These are phyloP conservation scores for Boletus rex-veris DNA, from an alignment of 768 basidiomycete genomes.

Conservation along the genomic window DNA sequence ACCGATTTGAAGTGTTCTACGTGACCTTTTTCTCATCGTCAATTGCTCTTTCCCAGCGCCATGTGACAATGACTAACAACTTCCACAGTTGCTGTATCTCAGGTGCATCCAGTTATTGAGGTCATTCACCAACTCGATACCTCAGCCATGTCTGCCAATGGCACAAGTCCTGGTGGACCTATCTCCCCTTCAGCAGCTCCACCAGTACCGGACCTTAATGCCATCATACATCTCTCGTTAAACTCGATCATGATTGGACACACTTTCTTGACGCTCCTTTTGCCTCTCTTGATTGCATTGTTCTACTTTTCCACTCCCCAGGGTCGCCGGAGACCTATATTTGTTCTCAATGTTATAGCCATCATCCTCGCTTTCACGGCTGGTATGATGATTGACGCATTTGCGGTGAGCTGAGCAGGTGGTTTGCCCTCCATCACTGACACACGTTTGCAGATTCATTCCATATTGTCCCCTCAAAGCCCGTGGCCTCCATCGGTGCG, in stretches of 20 bases:
- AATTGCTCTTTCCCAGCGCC: not conserved
- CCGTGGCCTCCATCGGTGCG: constrained; percentile 23
- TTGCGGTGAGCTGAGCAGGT: constrained; percentile 13
- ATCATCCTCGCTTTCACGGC: constrained; percentile 21
- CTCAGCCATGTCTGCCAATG: constrained; percentile 14
- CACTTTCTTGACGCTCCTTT: constrained; percentile 29
- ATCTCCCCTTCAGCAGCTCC: not conserved
- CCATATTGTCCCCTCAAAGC: constrained; percentile 21
- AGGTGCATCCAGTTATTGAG: not conserved
- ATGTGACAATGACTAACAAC: not conserved
- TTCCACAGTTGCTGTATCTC: not conserved
- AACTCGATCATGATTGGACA: constrained; percentile 29
- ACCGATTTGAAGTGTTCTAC: not conserved
- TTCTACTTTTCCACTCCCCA: constrained; percentile 29
- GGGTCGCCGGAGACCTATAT: constrained; percentile 26
- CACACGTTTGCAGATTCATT: constrained; percentile 21
- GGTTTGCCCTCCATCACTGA: not conserved
- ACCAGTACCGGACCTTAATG: not conserved
- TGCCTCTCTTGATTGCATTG: constrained; percentile 29
- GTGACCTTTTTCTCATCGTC: not conserved
- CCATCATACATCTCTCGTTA: constrained; percentile 20
- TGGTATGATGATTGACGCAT: constrained; percentile 20
- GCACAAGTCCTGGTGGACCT: constrained; percentile 6
- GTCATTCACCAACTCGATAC: not conserved
- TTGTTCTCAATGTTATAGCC: constrained; percentile 26